Evolutionary conservation across 768 basidiomycete genomes (phyloP), one percentile per base, ranked within the genome.

Genomic region (Leccinum subtestaceum): DNA sequence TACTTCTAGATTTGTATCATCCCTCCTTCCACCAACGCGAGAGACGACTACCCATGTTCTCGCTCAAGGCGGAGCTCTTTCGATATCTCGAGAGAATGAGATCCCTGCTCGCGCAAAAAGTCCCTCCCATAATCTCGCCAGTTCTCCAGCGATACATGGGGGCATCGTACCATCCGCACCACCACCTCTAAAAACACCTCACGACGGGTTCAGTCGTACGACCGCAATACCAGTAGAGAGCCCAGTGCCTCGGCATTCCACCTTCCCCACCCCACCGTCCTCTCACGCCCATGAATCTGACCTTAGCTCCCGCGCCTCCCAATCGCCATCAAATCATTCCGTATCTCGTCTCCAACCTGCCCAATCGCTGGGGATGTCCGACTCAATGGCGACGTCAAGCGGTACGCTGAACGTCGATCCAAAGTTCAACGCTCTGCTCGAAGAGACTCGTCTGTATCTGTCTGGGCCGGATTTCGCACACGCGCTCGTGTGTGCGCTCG

Each of bases 401-500:
- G 31, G 38, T 17, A 32, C 56, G 2, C 36, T 60, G 31, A 52
- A 53, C 13, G 19, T 57, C 3, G 72, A 72, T 34, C 60, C 67
- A 2, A 78, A 77, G 5, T 91, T 98, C 69, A 71, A 76, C 2
- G 66, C 76, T 0, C 81, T 98, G 15, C 79, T 96, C 6, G 75
- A 78, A 5, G 87, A 97, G 68, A 91, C 92, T 2, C 80, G 82
- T 43, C 65, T 70, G 0, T 79, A 88, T 43, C 70, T 96, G 31
- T 69, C 79, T 1, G 88, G 88, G 0, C 74, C 86, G 0, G 89
- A 95, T 70, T 93, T 93, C 61, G 75, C 81, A 4, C 74, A 78
- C 51, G 87, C 92, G 0, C 78, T 95, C 11, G 85, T 88, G 52
- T 81, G 81, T n/a, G 84, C 84, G 53, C 79, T 97, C 25, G 91